These are phyloP conservation scores for Tolypocladium guangdongense DNA, from an alignment of 2,329 filamentous ascomycete species.

Conservation along the genomic window DNA sequence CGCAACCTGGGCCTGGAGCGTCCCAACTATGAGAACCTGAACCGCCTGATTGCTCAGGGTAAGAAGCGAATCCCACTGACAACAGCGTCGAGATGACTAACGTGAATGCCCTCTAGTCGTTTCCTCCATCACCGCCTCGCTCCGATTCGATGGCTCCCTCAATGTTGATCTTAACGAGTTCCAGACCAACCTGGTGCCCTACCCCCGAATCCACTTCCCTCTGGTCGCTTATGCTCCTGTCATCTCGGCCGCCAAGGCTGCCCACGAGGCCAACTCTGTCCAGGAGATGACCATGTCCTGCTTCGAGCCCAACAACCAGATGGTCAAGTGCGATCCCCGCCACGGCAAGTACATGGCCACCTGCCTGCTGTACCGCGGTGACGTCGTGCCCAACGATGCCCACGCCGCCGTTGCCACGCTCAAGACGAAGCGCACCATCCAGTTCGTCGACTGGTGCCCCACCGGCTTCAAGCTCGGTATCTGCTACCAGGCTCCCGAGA, in stretches of 20 bases:
- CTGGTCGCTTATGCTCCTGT: constrained; percentile 93
- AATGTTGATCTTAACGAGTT: constrained; percentile 99
- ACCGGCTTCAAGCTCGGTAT: constrained; percentile 99
- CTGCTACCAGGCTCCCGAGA: constrained; percentile 96
- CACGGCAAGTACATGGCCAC: constrained; percentile 99
- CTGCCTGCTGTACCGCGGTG: constrained; percentile 94
- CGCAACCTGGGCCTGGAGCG: constrained; percentile 95
- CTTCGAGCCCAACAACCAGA: constrained; percentile 99
- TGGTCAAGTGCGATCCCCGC: constrained; percentile 98
- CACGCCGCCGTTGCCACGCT: constrained; percentile 87
- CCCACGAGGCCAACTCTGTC: constrained; percentile 96
- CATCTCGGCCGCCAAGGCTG: constrained; percentile 88
- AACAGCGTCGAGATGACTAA: neutral
- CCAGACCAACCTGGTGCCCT: constrained; percentile 99
- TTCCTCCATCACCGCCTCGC: constrained; percentile 94
- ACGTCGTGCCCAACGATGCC: constrained; percentile 93
- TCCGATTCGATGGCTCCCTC: constrained; percentile 95
- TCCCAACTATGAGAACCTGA: constrained; percentile 97
- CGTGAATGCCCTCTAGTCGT: constrained; percentile 51
- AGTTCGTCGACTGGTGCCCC: constrained; percentile 99
- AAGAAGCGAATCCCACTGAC: constrained; percentile 12
- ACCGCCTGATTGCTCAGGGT: constrained; percentile 97
- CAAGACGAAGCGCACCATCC: constrained; percentile 98
- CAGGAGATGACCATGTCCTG: constrained; percentile 98
- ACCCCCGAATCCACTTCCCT: constrained; percentile 98